phyloP scores from a whole-genome alignment of 352 stramenopile species.

The Chrysophaeum taylorii region DNA sequence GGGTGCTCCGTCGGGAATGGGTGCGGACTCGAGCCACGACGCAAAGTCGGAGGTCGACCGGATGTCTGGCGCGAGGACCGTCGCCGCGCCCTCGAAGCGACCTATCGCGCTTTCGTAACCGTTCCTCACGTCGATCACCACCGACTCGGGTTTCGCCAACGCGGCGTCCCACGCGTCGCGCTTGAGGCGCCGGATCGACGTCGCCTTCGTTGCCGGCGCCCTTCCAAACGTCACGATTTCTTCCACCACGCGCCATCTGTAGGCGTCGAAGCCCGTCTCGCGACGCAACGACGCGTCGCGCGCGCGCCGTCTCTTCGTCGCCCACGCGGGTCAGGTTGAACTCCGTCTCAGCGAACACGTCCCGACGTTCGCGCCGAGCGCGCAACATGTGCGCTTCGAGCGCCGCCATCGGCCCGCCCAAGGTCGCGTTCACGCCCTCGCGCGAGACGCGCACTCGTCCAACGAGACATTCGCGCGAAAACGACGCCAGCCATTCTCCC shows the following conservation, averaged over 20 bases:
- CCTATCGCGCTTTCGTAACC: not conserved
- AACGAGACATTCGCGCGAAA: too few relatives aligned
- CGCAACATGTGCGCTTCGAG: not conserved
- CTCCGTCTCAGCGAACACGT: slow-evolving; percentile 35
- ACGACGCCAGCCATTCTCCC: too few relatives aligned
- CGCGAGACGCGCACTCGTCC: not conserved
- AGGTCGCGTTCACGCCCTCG: not conserved
- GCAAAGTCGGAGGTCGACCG: not conserved
- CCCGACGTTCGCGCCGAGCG: not conserved
- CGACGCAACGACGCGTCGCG: not conserved
- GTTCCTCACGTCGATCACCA: slow-evolving; percentile 7
- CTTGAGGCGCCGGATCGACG: too few relatives aligned
- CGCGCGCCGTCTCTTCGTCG: not conserved
- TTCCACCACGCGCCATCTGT: not conserved
- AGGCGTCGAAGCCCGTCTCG: not conserved
- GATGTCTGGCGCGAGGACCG: not conserved
- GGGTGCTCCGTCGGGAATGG: too few relatives aligned
- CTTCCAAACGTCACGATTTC: not conserved
- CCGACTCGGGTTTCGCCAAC: slow-evolving; percentile 37
- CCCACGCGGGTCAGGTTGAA: not conserved
- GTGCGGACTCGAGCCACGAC: not conserved
- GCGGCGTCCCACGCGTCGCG: too few relatives aligned
- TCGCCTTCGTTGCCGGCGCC: too few relatives aligned
- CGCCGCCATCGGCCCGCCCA: not conserved
- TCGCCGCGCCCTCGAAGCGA: not conserved